Evolutionary conservation across 2,329 filamentous ascomycete species (phyloP), one percentile per base, ranked within the genome.

Genomic region (Curvularia sp.): DNA sequence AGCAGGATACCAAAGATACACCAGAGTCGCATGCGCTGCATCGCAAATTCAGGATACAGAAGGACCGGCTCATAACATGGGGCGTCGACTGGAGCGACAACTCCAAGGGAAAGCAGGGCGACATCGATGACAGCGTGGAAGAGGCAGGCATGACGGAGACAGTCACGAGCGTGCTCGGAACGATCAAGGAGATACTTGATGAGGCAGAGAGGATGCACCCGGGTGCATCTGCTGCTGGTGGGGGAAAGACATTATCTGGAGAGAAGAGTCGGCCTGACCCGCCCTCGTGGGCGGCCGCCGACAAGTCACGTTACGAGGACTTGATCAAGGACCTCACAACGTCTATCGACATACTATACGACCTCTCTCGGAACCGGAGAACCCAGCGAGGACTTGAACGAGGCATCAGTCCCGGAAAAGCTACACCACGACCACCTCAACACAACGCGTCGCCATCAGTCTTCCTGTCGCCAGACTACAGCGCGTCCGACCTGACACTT

Each of bases 71-170:
- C 47, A 87, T 91, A 58, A 89, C 87, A 60, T 94, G 91, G 91
- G 91, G 90, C 0, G 80, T 92, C 52, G 89, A 92, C 75, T 94
- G 91, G 91, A 90, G 88, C 55, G 90, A 93, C 73, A 87, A 88
- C 58, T 83, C 74, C 38, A 73, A 81, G 15, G 74, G 69, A 35
- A 85, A 82, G 64, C 83, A 88, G 58, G 85, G 86, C 68, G 87
- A 91, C 75, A 93, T 93, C 62, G 90, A 89, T 68, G 88, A 89
- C 73, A 88, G 89, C 52, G 78, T 88, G 18, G 86, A 85, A 51
- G 82, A 85, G 60, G 86, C 86, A 31, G 91, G 90, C 22, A 79
- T 93, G 55, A 90, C 88, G 58, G 90, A 93, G 73, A 86, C 91
- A 1, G 90, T 93, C 52, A 87, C 87, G 57, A 92, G 89, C 73